Evolutionary conservation across 2,329 filamentous ascomycete species (phyloP), one percentile per base, ranked within the genome.

Genomic region (Sarocladium strictum): DNA sequence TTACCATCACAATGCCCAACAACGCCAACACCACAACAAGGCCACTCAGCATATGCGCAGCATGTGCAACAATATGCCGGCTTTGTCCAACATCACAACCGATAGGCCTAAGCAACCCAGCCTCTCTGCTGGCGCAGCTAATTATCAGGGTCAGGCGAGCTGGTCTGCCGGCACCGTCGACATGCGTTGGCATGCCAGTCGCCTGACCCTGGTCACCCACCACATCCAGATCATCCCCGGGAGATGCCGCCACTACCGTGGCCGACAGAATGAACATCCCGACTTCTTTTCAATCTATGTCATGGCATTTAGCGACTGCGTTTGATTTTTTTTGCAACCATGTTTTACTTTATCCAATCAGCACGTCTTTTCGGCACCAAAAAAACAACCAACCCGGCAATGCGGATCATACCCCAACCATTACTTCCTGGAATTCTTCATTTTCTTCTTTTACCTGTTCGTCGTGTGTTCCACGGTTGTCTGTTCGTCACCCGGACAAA

Each of bases 1-100:
- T 53, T 76, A 27, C 75, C 78, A 17, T 76, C 78, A 21, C 74
- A 82, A 54, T 84, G 81, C 62, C 83, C 83, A 0, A 79, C 85
- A 41, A 86, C 83, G 2, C 83, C 83, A 11, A 83, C 82, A 17
- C 82, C 81, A 21, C 71, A 73, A 58, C 69, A 73, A 60, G 72
- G 72, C 53, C 62, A 64, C 55, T 55, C 63, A 12, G 56, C 62
- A 43, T 69, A 69, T 57, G 56, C 67, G 63, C 62, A 68, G 61
- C 59, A 69, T 29, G 58, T 61, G n/a, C 70, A 69, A 49, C 65
- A 69, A 54, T 69, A 71, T 55, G 49, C 61, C 53, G 64, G 62
- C 47, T 75, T 76, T 57, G 66, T 73, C 55, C 69, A 71, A 59
- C 76, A 79, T 49, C 72, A 56, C 62, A 72, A 76, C 63, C 73